Evolutionary conservation across 2,329 filamentous ascomycete species (phyloP).

Genomic region (Nothomitra cinnamomea): DNA sequence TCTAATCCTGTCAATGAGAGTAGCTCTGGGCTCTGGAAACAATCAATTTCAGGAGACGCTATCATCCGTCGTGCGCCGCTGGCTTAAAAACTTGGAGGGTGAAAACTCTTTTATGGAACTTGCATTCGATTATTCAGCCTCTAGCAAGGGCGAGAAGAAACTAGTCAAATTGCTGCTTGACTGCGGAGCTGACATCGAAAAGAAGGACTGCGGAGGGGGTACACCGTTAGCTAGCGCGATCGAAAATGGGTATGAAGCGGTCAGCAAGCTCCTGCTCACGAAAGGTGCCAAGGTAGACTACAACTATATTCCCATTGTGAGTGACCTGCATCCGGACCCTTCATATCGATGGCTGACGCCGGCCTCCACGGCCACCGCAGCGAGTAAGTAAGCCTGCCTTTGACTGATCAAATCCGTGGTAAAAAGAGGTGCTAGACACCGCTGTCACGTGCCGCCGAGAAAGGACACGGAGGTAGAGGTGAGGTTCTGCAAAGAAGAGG

Average conservation of each 20-base stretch:
- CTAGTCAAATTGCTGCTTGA: constrained; percentile 5
- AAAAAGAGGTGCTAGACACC: not conserved
- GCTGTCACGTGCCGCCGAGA: not conserved
- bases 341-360: not conserved
- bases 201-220: constrained; percentile 9
- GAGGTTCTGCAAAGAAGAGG: too few relatives aligned
- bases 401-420: not conserved
- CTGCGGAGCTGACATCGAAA: constrained; percentile 10
- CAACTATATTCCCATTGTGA: not conserved
- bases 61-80: not conserved
- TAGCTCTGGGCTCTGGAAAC: not conserved
- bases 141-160: not conserved
- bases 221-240: constrained; percentile 17
- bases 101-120: not conserved
- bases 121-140: constrained; percentile 1
- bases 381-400: not conserved
- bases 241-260: constrained; percentile 12
- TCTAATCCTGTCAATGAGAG: not conserved
- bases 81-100: not conserved
- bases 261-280: constrained; percentile 16
- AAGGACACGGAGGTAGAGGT: not conserved
- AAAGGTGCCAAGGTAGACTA: not conserved
- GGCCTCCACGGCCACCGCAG: not conserved
- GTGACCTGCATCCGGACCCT: not conserved
- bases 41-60: not conserved